Evolutionary conservation across 2,329 filamentous ascomycete genomes (phyloP).

Genomic region (Bipolaris sorokiniana): DNA sequence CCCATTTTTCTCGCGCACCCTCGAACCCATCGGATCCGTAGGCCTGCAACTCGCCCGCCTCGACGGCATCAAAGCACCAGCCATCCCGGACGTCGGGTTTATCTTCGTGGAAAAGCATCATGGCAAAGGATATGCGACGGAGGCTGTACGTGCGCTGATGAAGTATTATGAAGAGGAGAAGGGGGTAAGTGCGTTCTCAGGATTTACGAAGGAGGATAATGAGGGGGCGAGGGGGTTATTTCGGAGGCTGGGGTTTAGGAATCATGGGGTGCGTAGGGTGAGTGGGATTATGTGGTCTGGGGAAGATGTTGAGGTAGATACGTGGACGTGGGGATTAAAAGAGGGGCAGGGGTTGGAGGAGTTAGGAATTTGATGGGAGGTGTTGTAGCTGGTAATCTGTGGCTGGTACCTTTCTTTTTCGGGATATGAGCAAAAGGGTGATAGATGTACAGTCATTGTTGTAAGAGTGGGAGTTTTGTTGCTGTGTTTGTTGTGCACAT

Average conservation of each 20-base stretch:
- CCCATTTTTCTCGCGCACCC: slow-evolving; percentile 4
- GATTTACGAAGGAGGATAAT: slow-evolving; percentile 20
- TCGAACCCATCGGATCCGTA: slow-evolving; percentile 21
- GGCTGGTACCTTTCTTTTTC: too few relatives aligned
- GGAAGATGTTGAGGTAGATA: slow-evolving; percentile 3
- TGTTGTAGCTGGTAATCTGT: not conserved
- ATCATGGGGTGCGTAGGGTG: slow-evolving; percentile 16
- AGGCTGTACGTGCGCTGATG: slow-evolving; percentile 14
- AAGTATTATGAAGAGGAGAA: slow-evolving; percentile 11
- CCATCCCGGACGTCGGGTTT: slow-evolving; percentile 29
- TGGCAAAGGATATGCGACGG: slow-evolving; percentile 27
- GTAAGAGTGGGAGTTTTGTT: too few relatives aligned
- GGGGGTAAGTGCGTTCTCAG: slow-evolving; percentile 12
- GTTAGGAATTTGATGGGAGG: slow-evolving; percentile 5
- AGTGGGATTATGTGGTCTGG: slow-evolving; percentile 13
- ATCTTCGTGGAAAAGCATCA: slow-evolving; percentile 17
- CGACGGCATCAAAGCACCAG: slow-evolving; percentile 12
- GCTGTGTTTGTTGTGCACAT: too few relatives aligned
- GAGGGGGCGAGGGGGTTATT: slow-evolving; percentile 21
- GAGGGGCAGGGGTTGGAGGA: slow-evolving; percentile 13
- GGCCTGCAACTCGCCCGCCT: slow-evolving; percentile 28
- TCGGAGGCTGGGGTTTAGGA: slow-evolving; percentile 22
- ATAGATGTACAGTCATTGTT: too few relatives aligned
- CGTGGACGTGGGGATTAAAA: slow-evolving; percentile 17
- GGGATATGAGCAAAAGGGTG: too few relatives aligned